Conservation (phyloP, 345 rosid species). For the Boechera retrofracta region DNA sequence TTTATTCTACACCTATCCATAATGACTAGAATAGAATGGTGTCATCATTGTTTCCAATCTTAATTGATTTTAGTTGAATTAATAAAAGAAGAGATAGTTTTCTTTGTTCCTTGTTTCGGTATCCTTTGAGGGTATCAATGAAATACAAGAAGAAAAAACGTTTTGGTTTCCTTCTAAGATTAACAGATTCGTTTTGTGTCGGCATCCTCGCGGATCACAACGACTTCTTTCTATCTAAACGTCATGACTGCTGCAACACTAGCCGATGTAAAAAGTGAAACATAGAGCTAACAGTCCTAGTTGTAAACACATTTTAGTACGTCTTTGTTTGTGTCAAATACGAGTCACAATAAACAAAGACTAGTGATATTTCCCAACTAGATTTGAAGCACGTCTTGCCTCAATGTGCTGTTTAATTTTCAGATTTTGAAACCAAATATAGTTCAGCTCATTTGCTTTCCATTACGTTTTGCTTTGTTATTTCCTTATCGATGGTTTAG, state of each 20-base stretch:
- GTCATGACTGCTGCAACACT: not conserved
- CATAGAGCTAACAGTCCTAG: not conserved
- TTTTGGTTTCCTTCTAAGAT: too few species aligned
- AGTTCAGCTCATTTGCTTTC: too few species aligned
- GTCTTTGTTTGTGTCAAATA: conserved; percentile 8
- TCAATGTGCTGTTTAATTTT: too few species aligned
- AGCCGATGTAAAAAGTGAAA: conserved; percentile 9
- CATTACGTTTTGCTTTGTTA: too few species aligned
- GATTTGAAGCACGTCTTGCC: too few species aligned
- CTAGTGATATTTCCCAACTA: not conserved
- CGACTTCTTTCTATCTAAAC: not conserved
- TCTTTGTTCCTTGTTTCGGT: not conserved
- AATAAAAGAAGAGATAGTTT: not conserved
- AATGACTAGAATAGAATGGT: not conserved
- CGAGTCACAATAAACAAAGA: not conserved
- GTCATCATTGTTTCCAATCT: not conserved
- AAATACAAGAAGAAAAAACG: not conserved
- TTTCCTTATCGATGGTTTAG: not conserved
- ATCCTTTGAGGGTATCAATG: not conserved
- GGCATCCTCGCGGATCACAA: too few species aligned
- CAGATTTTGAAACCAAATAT: too few species aligned
- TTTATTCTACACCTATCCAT: not conserved
- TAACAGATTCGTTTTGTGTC: not conserved
- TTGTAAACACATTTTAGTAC: not conserved
- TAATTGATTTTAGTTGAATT: not conserved